Conservation (phyloP, 2,329 filamentous ascomycete genomes). For the Malbranchea zuffiana region DNA sequence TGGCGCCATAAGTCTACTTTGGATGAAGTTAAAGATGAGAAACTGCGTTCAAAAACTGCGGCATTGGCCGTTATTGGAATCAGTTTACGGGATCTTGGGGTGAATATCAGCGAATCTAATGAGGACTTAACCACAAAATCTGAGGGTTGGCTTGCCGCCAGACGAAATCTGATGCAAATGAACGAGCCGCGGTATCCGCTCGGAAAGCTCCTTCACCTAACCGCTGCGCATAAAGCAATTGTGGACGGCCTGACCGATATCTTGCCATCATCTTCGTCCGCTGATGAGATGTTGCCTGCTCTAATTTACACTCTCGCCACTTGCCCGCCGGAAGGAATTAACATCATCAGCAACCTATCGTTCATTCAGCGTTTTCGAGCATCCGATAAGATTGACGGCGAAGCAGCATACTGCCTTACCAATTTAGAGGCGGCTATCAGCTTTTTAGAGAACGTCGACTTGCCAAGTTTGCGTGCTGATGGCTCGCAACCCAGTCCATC, state of each 20-base stretch:
- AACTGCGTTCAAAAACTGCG: conserved; percentile 85
- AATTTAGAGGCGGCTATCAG: conserved; percentile 91
- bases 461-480: conserved; percentile 75
- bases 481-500: no score
- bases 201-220: conserved; percentile 81
- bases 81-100: conserved; percentile 69
- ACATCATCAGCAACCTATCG: conserved; percentile 85
- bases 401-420: conserved; percentile 90
- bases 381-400: conserved; percentile 75
- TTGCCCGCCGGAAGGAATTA: conserved; percentile 70
- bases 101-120: conserved; percentile 56
- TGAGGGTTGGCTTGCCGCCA: conserved; percentile 59
- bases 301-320: conserved; percentile 94
- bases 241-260: conserved; percentile 68
- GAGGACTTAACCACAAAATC: conserved; percentile 58
- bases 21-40: conserved; percentile 90
- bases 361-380: conserved; percentile 91
- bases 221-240: conserved; percentile 82
- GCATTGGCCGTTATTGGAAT: conserved; percentile 87
- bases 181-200: conserved; percentile 76
- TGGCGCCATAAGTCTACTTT: conserved; percentile 86
- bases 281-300: conserved; percentile 93
- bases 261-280: conserved; percentile 67
- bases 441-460: conserved; percentile 88
- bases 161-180: conserved; percentile 66